Conservation (phyloP, 345 rosid genomes). For the Pistacia integerrima region DNA sequence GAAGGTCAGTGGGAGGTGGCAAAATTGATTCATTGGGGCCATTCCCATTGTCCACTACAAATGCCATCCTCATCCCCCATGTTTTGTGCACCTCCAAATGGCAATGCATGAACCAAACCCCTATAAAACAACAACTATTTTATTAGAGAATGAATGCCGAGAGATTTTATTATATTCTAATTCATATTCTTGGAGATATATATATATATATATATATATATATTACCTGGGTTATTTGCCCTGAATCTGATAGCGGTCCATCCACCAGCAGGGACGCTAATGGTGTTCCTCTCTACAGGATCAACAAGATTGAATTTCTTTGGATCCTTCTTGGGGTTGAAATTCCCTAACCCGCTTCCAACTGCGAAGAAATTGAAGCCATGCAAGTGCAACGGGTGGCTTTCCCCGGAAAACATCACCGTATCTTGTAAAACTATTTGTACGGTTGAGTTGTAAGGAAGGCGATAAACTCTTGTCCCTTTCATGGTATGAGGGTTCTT, state of each 20-base stretch:
- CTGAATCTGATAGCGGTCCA: conserved; percentile 85
- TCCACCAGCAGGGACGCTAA: conserved; percentile 89
- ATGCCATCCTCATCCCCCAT: conserved; percentile 97
- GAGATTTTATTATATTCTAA: neutral
- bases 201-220: too few relatives aligned
- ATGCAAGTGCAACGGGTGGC: conserved; percentile 90
- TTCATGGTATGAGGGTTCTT: conserved; percentile 53
- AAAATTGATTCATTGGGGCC: conserved; percentile 69
- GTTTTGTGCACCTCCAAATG: conserved; percentile 92
- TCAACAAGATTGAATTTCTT: conserved; percentile 78
- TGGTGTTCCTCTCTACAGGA: conserved; percentile 92
- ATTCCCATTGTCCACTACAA: conserved; percentile 83
- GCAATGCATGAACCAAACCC: conserved; percentile 96
- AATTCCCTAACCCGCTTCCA: conserved; percentile 80
- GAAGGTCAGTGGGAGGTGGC: conserved; percentile 87
- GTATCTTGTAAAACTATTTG: conserved; percentile 84
- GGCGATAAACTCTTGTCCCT: conserved; percentile 74
- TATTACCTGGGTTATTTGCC: conserved; percentile 90
- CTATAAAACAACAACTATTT: conserved; percentile 22
- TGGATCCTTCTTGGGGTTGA: conserved; percentile 51
- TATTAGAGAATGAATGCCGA: too few relatives aligned
- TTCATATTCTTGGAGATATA: too few relatives aligned
- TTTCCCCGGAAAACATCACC: conserved; percentile 71
- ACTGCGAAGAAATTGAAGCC: conserved; percentile 85
- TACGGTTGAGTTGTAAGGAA: conserved; percentile 63